Conservation (phyloP, 352 stramenopile genomes). For the Globisporangium parvum region DNA sequence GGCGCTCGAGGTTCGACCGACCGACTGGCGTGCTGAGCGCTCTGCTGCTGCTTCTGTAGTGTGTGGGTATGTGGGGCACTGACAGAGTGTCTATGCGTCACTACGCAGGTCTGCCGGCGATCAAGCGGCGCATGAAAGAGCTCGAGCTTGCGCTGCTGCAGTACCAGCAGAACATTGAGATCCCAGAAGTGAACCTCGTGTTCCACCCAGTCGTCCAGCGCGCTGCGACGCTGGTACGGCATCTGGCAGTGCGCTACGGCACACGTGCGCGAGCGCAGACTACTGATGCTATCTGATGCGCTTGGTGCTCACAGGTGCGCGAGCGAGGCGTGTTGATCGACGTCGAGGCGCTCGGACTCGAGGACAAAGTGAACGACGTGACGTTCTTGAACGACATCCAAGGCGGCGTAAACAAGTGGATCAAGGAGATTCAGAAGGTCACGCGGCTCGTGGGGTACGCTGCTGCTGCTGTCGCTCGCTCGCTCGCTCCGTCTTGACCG, state of each 20-base stretch:
- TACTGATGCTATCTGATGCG: not conserved
- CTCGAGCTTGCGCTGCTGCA: conserved; percentile 91
- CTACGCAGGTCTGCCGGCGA: conserved; percentile 53
- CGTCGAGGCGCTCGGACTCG: conserved; percentile 70
- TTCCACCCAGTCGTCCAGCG: conserved; percentile 86
- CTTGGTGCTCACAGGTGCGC: conserved; percentile 29
- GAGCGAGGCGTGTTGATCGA: conserved; percentile 76
- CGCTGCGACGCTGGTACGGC: conserved; percentile 47
- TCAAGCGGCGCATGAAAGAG: conserved; percentile 91
- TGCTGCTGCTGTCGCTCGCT: not conserved
- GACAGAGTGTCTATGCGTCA: conserved; percentile 13
- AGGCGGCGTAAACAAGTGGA: conserved; percentile 90
- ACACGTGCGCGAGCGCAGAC: not conserved
- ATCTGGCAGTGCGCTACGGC: not conserved
- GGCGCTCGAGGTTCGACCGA: conserved; percentile 32
- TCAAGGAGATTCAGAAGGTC: conserved; percentile 94
- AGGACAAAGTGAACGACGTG: conserved; percentile 82
- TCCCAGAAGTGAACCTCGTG: conserved; percentile 88
- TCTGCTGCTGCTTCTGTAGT: not conserved
- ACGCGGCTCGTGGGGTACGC: conserved; percentile 73
- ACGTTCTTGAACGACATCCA: conserved; percentile 85
- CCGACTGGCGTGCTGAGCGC: not conserved
- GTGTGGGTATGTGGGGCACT: not conserved
- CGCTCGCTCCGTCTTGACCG: not conserved
- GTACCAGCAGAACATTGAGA: conserved; percentile 94